A percentile compares a stretch with the other conserved stretches of the same genome.
These are phyloP conservation scores for Trametes elegans DNA, from an alignment of 768 basidiomycete genomes.

Conservation along the genomic window DNA sequence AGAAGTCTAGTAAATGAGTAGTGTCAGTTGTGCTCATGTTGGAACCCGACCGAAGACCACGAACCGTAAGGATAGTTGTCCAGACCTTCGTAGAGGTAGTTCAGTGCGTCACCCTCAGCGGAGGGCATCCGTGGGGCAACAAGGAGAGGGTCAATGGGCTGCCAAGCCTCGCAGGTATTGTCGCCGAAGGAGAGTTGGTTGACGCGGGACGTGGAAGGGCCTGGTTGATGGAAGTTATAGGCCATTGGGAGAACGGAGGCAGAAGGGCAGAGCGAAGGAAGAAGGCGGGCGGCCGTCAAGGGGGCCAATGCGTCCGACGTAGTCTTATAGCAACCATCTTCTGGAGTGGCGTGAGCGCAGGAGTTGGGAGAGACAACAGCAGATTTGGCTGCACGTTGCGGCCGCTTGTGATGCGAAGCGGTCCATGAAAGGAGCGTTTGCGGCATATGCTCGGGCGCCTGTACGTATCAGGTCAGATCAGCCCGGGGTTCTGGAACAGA, in stretches of 20 bases:
- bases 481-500: slow-evolving; percentile 12
- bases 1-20: not conserved
- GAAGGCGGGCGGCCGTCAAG: not conserved
- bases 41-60: not conserved
- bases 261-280: slow-evolving; percentile 1
- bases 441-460: slow-evolving; percentile 10
- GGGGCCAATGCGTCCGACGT: not conserved
- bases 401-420: slow-evolving; percentile 3
- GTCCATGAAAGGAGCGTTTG: slow-evolving; percentile 16
- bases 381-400: slow-evolving; percentile 8
- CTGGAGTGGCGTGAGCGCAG: slow-evolving; percentile 5
- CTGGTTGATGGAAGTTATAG: not conserved
- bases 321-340: slow-evolving; percentile 7
- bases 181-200: not conserved
- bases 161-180: not conserved
- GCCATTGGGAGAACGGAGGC: not conserved
- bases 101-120: not conserved
- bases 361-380: slow-evolving; percentile 1
- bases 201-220: not conserved
- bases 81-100: slow-evolving; percentile 2
- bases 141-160: not conserved
- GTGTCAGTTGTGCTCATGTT: not conserved
- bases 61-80: slow-evolving; percentile 1
- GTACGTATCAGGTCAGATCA: slow-evolving; percentile 17
- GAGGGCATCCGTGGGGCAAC: slow-evolving; percentile 1